Evolutionary conservation across 2,329 filamentous ascomycete genomes (phyloP).

Genomic region (Cercospora sp.): DNA sequence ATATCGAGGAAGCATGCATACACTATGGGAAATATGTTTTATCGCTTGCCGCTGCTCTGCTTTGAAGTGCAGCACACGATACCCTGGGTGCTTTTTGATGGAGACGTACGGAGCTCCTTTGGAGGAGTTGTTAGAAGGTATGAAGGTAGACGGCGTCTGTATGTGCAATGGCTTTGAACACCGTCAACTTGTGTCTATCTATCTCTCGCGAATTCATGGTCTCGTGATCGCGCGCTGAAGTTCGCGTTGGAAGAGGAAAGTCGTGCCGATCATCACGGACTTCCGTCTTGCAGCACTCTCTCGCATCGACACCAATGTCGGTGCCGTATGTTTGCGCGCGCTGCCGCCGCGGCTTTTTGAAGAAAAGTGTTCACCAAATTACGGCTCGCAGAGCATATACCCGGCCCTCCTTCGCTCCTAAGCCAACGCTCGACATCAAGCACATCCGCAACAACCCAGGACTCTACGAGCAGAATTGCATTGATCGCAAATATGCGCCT

Average conservation of each 20-base stretch:
- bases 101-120: slow-evolving; percentile 1
- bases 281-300: slow-evolving; percentile 2
- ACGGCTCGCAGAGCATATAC: slow-evolving; percentile 35
- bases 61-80: slow-evolving; percentile 14
- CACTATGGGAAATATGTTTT: slow-evolving; percentile 8
- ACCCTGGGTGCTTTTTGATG: slow-evolving; percentile 13
- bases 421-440: slow-evolving; percentile 77
- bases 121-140: not conserved
- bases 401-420: slow-evolving; percentile 72
- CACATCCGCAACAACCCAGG: slow-evolving; percentile 84
- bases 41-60: slow-evolving; percentile 14
- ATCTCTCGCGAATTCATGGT: not conserved
- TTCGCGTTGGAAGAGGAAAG: slow-evolving; percentile 2
- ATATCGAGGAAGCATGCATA: slow-evolving; percentile 13
- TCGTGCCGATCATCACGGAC: slow-evolving; percentile 6
- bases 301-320: slow-evolving; percentile 15
- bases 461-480: slow-evolving; percentile 78
- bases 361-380: not conserved
- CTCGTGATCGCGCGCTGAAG: not conserved
- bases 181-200: not conserved
- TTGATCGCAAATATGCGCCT: slow-evolving; percentile 75
- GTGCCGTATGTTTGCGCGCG: slow-evolving; percentile 20
- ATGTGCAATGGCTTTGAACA: not conserved
- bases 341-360: slow-evolving; percentile 14
- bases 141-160: not conserved